Evolutionary conservation across 2,329 filamentous ascomycete genomes (phyloP).

Genomic region (Botrytis galanthina): DNA sequence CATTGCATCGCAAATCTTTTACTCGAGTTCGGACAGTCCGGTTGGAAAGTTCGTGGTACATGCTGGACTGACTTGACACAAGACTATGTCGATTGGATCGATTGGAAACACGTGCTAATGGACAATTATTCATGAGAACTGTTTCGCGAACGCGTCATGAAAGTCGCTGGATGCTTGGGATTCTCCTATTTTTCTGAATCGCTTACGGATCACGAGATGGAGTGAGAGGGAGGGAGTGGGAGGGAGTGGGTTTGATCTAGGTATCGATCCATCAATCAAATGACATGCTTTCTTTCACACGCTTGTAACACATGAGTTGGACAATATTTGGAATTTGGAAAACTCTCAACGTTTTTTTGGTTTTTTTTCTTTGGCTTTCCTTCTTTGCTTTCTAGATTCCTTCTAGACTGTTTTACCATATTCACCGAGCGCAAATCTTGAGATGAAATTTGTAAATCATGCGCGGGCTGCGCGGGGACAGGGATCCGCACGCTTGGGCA

Average conservation of each 20-base stretch:
- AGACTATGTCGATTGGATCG: neutral
- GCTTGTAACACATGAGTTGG: neutral
- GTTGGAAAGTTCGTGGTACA: neutral
- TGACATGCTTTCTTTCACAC: neutral
- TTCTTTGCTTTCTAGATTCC: neutral
- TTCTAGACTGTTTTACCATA: conserved; percentile 4
- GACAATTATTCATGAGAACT: neutral
- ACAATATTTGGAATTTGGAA: neutral
- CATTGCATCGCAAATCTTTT: neutral
- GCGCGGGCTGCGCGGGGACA: conserved; percentile 9
- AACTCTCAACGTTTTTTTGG: neutral
- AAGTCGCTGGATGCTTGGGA: neutral
- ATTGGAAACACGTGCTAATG: conserved; percentile 1
- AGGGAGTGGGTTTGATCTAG: too few species aligned
- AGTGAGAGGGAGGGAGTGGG: neutral
- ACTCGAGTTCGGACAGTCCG: neutral
- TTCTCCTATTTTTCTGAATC: neutral
- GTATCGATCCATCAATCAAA: neutral
- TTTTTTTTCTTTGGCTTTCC: too few species aligned
- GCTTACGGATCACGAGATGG: neutral
- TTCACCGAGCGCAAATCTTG: conserved; percentile 6
- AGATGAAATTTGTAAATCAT: conserved; percentile 10
- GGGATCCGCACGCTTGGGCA: neutral
- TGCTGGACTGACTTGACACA: neutral
- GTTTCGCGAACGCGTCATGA: neutral